These are phyloP conservation scores for Filobasidium floriforme DNA, from an alignment of 768 basidiomycete genomes.

Conservation along the genomic window DNA sequence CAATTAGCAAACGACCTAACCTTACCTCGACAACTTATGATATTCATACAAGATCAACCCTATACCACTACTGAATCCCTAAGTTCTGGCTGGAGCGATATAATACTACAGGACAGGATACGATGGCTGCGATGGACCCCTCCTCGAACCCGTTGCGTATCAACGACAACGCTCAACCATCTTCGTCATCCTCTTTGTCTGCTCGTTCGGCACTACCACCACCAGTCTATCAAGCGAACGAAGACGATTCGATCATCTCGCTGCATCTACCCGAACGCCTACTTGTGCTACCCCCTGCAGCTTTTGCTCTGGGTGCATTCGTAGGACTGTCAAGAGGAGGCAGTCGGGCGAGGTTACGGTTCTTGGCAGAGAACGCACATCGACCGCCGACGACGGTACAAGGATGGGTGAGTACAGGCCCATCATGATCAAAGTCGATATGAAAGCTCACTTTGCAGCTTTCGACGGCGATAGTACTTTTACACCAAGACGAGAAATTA, in stretches of 20 bases:
- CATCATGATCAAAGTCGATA: not conserved
- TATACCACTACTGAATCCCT: too few species aligned
- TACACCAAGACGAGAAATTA: conserved; percentile 45
- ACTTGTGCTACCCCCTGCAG: conserved; percentile 36
- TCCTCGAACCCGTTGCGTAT: not conserved
- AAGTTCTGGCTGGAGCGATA: too few species aligned
- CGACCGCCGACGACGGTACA: conserved; percentile 40
- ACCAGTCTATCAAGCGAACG: not conserved
- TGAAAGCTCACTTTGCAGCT: not conserved
- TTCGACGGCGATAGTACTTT: conserved; percentile 33
- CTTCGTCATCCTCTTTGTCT: not conserved
- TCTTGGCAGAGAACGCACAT: conserved; percentile 44
- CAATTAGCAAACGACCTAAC: too few species aligned
- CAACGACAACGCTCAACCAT: not conserved
- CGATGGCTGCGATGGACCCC: not conserved
- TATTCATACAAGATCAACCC: too few species aligned
- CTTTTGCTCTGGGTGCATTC: conserved; percentile 33
- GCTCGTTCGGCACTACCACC: not conserved
- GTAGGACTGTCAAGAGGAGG: conserved; percentile 41
- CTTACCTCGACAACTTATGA: too few species aligned
- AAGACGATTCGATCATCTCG: conserved; percentile 16
- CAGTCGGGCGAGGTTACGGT: conserved; percentile 36
- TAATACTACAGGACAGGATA: too few species aligned
- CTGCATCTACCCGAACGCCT: conserved; percentile 33
- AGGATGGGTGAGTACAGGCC: conserved; percentile 39